Evolutionary conservation across 805 yeast genomes (phyloP).

Genomic region (Saccharomycopsis fibuligera): DNA sequence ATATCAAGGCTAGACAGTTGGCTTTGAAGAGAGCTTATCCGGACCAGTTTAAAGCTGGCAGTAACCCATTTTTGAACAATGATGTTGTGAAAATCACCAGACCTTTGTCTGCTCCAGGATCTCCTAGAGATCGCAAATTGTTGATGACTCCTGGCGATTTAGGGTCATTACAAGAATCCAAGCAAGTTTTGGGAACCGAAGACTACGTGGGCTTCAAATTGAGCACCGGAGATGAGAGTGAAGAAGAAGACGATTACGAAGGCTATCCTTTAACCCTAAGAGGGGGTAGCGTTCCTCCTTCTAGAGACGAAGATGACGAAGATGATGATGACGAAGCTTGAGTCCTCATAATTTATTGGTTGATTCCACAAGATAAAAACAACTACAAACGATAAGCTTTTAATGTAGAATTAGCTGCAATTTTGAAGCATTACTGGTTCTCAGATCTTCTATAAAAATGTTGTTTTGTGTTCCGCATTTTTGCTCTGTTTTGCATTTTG

Average conservation of each 20-base stretch:
- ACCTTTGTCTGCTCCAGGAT: slow-evolving; percentile 95
- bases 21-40: slow-evolving; percentile 94
- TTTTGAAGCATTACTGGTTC: too few species aligned
- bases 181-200: slow-evolving; percentile 59
- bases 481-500: background rate
- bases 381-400: too few species aligned
- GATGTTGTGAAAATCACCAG: slow-evolving; percentile 69
- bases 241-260: slow-evolving; percentile 29
- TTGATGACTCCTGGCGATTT: slow-evolving; percentile 97
- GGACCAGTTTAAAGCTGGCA: slow-evolving; percentile 51
- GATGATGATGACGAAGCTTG: too few species aligned
- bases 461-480: background rate
- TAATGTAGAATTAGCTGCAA: too few species aligned
- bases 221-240: slow-evolving; percentile 40
- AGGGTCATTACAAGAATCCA: slow-evolving; percentile 91
- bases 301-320: background rate
- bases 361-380: too few species aligned
- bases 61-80: slow-evolving; percentile 38
- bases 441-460: background rate
- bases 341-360: too few species aligned
- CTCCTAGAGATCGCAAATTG: slow-evolving; percentile 71
- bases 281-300: slow-evolving; percentile 6
- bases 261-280: slow-evolving; percentile 17
- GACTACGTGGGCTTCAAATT: slow-evolving; percentile 57
- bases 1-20: slow-evolving; percentile 87